These are phyloP conservation scores for Lonicera japonica DNA, from an alignment of 129 eudicot species.

Conservation along the genomic window DNA sequence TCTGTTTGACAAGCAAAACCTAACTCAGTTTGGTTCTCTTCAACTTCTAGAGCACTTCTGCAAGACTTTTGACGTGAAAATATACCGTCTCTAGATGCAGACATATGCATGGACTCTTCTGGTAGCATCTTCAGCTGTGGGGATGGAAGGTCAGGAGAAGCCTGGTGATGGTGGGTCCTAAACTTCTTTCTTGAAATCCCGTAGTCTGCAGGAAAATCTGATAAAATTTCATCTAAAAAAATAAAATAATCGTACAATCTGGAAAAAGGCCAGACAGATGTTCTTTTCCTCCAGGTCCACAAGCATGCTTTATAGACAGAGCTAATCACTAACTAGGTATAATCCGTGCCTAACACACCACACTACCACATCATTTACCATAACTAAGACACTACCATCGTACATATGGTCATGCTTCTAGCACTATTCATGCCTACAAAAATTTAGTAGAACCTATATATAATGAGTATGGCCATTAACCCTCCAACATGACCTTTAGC, in stretches of 20 bases:
- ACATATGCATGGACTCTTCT: conserved; percentile 23
- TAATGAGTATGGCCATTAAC: too few species aligned
- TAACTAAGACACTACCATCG: too few species aligned
- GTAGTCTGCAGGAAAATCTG: conserved; percentile 31
- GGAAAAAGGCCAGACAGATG: too few species aligned
- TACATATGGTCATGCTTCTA: too few species aligned
- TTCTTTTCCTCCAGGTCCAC: background rate
- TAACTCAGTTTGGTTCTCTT: conserved; percentile 16
- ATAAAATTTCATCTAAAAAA: conserved; percentile 11
- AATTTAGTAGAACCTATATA: too few species aligned
- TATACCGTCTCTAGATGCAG: conserved; percentile 16
- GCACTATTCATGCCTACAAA: too few species aligned
- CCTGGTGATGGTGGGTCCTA: conserved; percentile 23
- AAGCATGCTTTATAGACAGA: background rate
- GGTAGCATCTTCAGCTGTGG: conserved; percentile 27
- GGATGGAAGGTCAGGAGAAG: conserved; percentile 23
- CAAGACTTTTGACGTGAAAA: conserved; percentile 21
- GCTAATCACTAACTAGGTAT: too few species aligned
- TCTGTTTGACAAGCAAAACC: conserved; percentile 21
- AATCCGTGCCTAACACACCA: too few species aligned
- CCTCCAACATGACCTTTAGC: too few species aligned
- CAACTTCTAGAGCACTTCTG: conserved; percentile 15
- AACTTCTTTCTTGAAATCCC: conserved; percentile 40
- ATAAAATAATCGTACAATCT: too few species aligned
- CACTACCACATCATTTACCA: too few species aligned